These are phyloP conservation scores for Candida broadrunensis DNA, from an alignment of 805 yeast species.

Conservation along the genomic window DNA sequence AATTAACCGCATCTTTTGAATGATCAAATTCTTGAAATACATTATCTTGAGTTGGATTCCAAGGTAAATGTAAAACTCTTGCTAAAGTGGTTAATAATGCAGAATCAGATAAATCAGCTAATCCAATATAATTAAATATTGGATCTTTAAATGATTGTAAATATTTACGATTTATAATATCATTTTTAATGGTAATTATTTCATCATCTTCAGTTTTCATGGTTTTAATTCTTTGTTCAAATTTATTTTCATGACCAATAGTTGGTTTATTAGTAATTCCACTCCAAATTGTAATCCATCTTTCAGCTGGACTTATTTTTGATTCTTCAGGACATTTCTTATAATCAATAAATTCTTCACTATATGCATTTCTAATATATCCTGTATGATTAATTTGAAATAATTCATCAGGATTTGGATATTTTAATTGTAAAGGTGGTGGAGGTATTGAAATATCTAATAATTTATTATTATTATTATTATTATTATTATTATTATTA, in stretches of 20 bases:
- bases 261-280: constrained; percentile 20
- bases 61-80: constrained; percentile 37
- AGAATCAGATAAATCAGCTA: constrained; percentile 36
- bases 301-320: constrained; percentile 24
- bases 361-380: constrained; percentile 34
- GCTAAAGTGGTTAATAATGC: constrained; percentile 42
- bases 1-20: constrained; percentile 26
- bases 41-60: constrained; percentile 37
- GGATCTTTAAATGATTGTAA: constrained; percentile 19
- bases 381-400: constrained; percentile 32
- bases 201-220: constrained; percentile 5
- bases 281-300: constrained; percentile 41
- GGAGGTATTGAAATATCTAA: constrained; percentile 11
- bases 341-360: constrained; percentile 33
- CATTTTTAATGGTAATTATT: constrained; percentile 3
- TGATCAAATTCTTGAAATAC: constrained; percentile 30
- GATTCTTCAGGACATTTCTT: constrained; percentile 34
- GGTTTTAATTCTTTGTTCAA: constrained; percentile 6
- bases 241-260: constrained; percentile 5
- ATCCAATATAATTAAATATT: constrained; percentile 29
- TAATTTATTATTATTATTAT: not conserved
- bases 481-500: too few species aligned
- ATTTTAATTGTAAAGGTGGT: constrained; percentile 18
- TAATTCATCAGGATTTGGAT: constrained; percentile 23
- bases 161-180: constrained; percentile 12